Evolutionary conservation across 257 asterid species (phyloP), one percentile per base, ranked within the genome.

Genomic region (Solanum phureja): DNA sequence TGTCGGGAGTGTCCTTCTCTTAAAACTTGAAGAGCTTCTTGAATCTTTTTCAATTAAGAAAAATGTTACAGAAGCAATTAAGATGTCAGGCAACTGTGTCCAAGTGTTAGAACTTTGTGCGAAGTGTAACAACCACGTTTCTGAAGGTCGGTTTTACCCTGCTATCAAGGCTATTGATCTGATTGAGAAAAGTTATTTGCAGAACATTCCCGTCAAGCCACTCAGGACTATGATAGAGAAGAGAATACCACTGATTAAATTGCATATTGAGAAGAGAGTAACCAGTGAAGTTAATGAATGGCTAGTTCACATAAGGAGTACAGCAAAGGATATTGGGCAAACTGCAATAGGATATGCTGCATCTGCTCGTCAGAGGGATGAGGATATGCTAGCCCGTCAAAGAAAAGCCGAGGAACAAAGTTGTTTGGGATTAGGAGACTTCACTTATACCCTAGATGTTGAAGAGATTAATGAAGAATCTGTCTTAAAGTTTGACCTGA

Each of bases 371-470:
- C 98, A 95, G 92, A 92, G 98, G 87, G 98, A 96, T 38, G 98
- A 96, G 92, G 99, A 94, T 72, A 94, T 96, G 98, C 92, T 96
- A 71, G 94, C 98, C 87, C 98, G 98, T 86, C 99, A 96, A 83
- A 94, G 98, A 91, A 94, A 94, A 91, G 96, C 96, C 0, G 98
- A 96, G 89, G 99, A 96, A 85, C 98, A 94, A 85, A 81, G 85
- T 46, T 81, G 66, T 46, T 81, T 81, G 85, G 85, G 85, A 19
- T 81, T 81, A 33, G 85, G 85, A 81, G 85, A 81, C 68, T 44
- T 81, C 85, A 95, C 93, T 60, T 96, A 94, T 88, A 93, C 95
- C 35, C 89, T 96, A 85, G 96, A 96, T 89, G 98, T 95, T 71
- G 98, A 96, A 89, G 98, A 95, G 90, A 93, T 94, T 11, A 91